Evolutionary conservation across 1,284 basidiomycete species (phyloP), one percentile per base, ranked within the genome.

Genomic region (Pyrrhoderma noxium): DNA sequence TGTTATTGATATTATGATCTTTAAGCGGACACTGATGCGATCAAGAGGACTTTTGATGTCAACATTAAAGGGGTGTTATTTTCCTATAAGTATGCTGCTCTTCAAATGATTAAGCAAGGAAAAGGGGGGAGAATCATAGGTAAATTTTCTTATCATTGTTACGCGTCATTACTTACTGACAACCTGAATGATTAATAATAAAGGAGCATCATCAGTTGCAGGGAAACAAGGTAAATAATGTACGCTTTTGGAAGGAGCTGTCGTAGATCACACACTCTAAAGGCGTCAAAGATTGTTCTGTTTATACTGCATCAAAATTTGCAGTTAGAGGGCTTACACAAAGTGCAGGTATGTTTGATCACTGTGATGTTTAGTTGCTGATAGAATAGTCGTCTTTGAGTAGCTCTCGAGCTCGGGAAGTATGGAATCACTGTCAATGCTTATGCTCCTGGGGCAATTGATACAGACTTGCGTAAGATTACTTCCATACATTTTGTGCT

Each of bases 31-130:
- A 42, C 31, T 8, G 40, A 50, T 13, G 53, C 44, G 47, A 46
- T 52, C 23, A 37, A 49, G 3, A 11, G 53, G 3, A 51, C 52
- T 13, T 36, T 53, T 14, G 46, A 42, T 18, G 53, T 59, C 7
- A 58, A 57, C 43, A 41, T 57, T n/a, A 46, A 42, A 14, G 51
- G 56, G n/a, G 40, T 45, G 13, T 47, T 58, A 40, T 46, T 57
- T 8, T 57, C 56, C 38, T 58, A 53, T 42, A 57, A 56, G 34
- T 45, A 52, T 40, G 56, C 57, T 11, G 57, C 56, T 9, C 46
- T 34, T 22, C 57, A 58, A 31, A 58, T 58, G 57, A 46, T 58
- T 31, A 55, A 57, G 31, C 57, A 58, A 46, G 49, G 51, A 9
- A 43, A 47, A 25, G 49, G 53, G 19, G 53, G 56, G 25, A 48